Conservation (phyloP, 2,329 filamentous ascomycete genomes). For the Fusarium sp. region DNA sequence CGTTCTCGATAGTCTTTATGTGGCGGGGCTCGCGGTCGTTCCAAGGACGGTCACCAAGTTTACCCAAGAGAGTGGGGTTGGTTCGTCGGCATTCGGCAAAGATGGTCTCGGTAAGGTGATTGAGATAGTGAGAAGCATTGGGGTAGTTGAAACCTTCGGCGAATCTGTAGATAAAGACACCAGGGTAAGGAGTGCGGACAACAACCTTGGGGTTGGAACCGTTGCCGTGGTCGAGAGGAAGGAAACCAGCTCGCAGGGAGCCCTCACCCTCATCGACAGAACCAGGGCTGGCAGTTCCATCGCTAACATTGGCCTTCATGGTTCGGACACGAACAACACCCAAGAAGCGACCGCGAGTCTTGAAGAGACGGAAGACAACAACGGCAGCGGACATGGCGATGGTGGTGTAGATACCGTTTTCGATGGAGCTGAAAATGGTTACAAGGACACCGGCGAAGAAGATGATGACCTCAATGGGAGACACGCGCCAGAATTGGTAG, state of each 20-base stretch:
- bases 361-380: conserved; percentile 81
- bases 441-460: conserved; percentile 89
- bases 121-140: conserved; percentile 64
- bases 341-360: conserved; percentile 81
- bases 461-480: conserved; percentile 83
- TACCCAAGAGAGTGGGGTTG: conserved; percentile 58
- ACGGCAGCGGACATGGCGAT: conserved; percentile 77
- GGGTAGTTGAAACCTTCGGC: conserved; percentile 68
- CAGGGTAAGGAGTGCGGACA: conserved; percentile 63
- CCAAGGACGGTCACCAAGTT: conserved; percentile 68
- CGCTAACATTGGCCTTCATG: conserved; percentile 79
- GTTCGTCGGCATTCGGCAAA: conserved; percentile 61
- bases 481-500: conserved; percentile 90
- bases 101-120: conserved; percentile 61
- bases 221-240: conserved; percentile 63
- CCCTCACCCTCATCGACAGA: conserved; percentile 61
- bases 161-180: conserved; percentile 68
- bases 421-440: conserved; percentile 83
- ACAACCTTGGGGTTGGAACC: conserved; percentile 62
- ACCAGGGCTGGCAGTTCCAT: conserved; percentile 52
- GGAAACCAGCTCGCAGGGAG: conserved; percentile 56
- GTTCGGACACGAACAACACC: conserved; percentile 87
- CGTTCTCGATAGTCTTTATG: conserved; percentile 48
- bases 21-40: conserved; percentile 63
- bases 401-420: conserved; percentile 88